These are phyloP conservation scores for Sphagnum magellanicum DNA, from an alignment of 228 moss, liverwort and hornwort genomes.

Conservation along the genomic window DNA sequence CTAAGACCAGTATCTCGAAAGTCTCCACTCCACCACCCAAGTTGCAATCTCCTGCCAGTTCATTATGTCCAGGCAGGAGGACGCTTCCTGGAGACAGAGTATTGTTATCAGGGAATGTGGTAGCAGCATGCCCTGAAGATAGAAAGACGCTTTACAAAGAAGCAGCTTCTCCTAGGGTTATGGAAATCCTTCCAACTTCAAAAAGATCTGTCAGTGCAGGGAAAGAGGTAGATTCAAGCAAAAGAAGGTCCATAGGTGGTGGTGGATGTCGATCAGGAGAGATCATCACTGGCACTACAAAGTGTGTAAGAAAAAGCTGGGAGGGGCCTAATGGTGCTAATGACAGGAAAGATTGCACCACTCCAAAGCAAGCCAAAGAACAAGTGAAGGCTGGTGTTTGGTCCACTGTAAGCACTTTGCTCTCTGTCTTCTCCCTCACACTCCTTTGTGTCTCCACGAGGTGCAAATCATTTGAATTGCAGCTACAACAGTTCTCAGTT, in stretches of 20 bases:
- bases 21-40: slow-evolving; percentile 58
- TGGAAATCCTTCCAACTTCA: slow-evolving; percentile 40
- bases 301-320: slow-evolving; percentile 91
- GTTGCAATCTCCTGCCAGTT: slow-evolving; percentile 34
- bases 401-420: slow-evolving; percentile 15
- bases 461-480: too few species aligned
- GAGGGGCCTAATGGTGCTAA: slow-evolving; percentile 72
- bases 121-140: slow-evolving; percentile 71
- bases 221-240: slow-evolving; percentile 60
- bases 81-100: slow-evolving; percentile 21
- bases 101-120: slow-evolving; percentile 47
- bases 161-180: slow-evolving; percentile 42
- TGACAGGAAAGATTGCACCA: slow-evolving; percentile 60
- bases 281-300: slow-evolving; percentile 43
- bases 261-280: slow-evolving; percentile 44
- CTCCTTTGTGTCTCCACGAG: too few species aligned
- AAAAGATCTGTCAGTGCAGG: slow-evolving; percentile 87
- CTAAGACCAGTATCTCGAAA: background rate
- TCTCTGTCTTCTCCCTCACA: background rate
- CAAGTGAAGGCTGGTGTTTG: slow-evolving; percentile 74
- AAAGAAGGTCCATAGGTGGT: slow-evolving; percentile 55
- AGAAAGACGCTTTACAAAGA: slow-evolving; percentile 78
- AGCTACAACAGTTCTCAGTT: too few species aligned
- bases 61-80: slow-evolving; percentile 56
- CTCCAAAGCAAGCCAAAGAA: slow-evolving; percentile 51